Evolutionary conservation across 371 early-diverging fungal genomes (phyloP).

Genomic region (Rhizopus stolonifer): DNA sequence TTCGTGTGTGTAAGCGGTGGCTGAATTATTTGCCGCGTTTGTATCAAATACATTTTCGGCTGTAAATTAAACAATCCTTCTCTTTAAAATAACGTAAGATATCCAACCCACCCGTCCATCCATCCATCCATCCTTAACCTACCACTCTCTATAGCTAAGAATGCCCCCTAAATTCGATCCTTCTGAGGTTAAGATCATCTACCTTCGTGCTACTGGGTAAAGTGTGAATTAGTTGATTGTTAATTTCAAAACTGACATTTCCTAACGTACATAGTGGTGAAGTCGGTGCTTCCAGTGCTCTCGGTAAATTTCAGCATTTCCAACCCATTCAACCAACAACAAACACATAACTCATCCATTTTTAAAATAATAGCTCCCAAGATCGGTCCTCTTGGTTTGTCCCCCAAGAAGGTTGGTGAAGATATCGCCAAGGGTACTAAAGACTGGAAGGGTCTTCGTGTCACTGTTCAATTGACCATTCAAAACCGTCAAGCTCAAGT

Average conservation of each 20-base stretch:
- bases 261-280: conserved; percentile 33
- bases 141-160: conserved; percentile 9
- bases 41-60: too few relatives aligned
- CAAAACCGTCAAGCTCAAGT: conserved; percentile 52
- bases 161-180: conserved; percentile 91
- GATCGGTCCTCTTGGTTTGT: conserved; percentile 90
- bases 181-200: conserved; percentile 47
- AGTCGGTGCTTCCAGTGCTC: conserved; percentile 95
- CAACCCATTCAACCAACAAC: conserved; percentile 81
- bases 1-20: too few relatives aligned
- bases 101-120: not conserved
- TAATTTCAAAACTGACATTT: too few relatives aligned
- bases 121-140: conserved; percentile 21
- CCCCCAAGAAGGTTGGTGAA: conserved; percentile 41
- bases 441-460: too few relatives aligned
- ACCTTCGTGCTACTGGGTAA: conserved; percentile 87
- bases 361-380: conserved; percentile 91
- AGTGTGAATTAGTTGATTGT: not conserved
- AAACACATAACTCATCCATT: not conserved
- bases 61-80: not conserved
- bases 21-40: too few relatives aligned
- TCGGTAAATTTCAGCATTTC: conserved; percentile 47
- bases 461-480: conserved; percentile 80
- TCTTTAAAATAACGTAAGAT: conserved; percentile 13
- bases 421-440: too few relatives aligned